Percentiles rank a stretch among this genome's conserved stretches.
phyloP scores from a whole-genome alignment of 257 asterid species.

The Misopates orontium region DNA sequence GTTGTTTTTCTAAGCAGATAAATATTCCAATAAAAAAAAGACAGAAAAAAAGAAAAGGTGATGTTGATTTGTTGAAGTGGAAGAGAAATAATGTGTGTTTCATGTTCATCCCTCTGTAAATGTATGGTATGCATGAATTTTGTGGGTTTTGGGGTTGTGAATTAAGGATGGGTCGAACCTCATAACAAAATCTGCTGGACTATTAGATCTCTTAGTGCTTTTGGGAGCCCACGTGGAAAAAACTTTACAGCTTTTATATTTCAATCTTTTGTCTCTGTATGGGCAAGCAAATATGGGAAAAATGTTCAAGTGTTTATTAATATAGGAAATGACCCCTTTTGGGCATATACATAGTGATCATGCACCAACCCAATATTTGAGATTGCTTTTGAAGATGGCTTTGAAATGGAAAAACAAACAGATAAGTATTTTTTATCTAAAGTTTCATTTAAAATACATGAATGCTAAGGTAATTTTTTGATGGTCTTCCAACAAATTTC shows the following conservation, averaged over 20 bases:
- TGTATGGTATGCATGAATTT: constrained; percentile 29
- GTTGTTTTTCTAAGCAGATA: background rate
- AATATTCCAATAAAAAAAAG: constrained; percentile 6
- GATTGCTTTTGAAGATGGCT: no score
- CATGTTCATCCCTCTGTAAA: constrained; percentile 16
- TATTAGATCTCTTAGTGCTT: constrained; percentile 41
- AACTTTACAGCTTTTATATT: constrained; percentile 26
- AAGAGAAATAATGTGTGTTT: constrained; percentile 34
- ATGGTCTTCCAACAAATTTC: no score
- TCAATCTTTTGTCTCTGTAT: constrained; percentile 27
- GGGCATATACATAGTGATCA: no score
- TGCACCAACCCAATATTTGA: no score
- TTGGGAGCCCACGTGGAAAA: constrained; percentile 45
- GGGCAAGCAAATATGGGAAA: constrained; percentile 20
- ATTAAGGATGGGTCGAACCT: constrained; percentile 38
- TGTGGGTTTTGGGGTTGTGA: no score
- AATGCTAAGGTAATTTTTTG: no score
- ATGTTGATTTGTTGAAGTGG: constrained; percentile 55
- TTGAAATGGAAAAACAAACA: no score
- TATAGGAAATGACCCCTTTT: no score
- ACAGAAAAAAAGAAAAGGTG: constrained; percentile 29
- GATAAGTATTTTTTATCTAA: no score
- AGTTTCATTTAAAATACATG: no score
- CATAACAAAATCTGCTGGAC: constrained; percentile 21
- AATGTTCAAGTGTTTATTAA: background rate